These are phyloP conservation scores for Hemileccinum rubropunctum DNA, from an alignment of 768 basidiomycete species.

Conservation along the genomic window DNA sequence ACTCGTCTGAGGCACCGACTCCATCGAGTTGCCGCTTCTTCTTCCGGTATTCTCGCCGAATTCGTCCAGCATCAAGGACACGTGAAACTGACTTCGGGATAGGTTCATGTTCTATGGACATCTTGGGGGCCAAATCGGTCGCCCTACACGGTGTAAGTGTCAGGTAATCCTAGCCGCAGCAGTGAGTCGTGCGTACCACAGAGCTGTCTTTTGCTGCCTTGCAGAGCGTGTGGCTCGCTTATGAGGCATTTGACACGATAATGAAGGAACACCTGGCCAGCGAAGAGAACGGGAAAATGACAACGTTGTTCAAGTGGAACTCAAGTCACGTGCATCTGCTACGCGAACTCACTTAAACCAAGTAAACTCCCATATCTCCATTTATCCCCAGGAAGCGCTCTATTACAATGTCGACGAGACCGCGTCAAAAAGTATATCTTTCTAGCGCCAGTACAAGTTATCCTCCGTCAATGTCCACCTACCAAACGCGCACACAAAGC, in stretches of 20 bases:
- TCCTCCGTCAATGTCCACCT: conserved; percentile 45
- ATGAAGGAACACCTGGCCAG: conserved; percentile 14
- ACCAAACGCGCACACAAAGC: conserved; percentile 53
- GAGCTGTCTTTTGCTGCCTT: conserved; percentile 40
- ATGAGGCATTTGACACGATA: conserved; percentile 54
- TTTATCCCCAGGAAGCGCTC: not conserved
- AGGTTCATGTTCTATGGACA: conserved; percentile 48
- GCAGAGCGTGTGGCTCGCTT: conserved; percentile 57
- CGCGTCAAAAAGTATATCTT: conserved; percentile 5
- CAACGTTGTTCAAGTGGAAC: conserved; percentile 14
- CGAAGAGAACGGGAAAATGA: conserved; percentile 1
- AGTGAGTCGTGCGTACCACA: conserved; percentile 37
- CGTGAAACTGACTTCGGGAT: conserved; percentile 70
- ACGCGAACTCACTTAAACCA: too few species aligned
- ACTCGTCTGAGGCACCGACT: conserved; percentile 26
- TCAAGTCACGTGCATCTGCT: conserved; percentile 16
- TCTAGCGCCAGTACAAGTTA: conserved; percentile 43
- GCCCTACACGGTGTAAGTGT: conserved; percentile 35
- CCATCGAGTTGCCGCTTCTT: conserved; percentile 41
- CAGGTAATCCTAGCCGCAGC: too few species aligned
- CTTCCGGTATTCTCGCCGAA: conserved; percentile 53
- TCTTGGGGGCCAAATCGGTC: conserved; percentile 47
- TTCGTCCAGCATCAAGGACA: conserved; percentile 58
- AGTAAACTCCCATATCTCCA: conserved; percentile 6
- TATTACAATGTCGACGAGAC: conserved; percentile 4